phyloP scores from a whole-genome alignment of 139 green algal species.

The Coccomyxa sp. region DNA sequence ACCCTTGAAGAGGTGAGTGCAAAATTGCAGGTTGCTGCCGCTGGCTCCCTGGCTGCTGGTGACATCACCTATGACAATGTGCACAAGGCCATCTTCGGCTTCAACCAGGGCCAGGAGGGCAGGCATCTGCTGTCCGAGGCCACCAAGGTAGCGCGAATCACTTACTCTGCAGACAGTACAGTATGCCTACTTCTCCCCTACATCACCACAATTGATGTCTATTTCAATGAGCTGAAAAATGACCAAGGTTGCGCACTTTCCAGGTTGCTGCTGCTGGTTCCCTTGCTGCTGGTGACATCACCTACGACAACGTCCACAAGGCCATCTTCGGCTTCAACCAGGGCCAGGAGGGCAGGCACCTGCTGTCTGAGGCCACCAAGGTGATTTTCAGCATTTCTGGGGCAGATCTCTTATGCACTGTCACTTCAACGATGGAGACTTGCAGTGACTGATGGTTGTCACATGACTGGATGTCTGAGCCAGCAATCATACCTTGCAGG shows the following conservation, averaged over 20 bases:
- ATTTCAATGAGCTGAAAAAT: background rate
- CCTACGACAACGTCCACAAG: background rate
- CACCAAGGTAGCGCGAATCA: no score
- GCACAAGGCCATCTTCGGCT: no score
- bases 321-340: background rate
- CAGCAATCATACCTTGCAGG: background rate
- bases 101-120: no score
- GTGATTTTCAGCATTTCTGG: background rate
- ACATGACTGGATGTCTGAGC: no score
- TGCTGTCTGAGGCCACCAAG: background rate
- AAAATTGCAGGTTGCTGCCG: no score
- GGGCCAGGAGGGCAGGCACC: background rate
- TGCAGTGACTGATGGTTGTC: no score
- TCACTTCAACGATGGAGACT: background rate
- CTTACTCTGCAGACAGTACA: no score
- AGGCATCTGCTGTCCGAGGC: no score
- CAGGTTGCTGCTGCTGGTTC: background rate
- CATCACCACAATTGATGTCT: no score
- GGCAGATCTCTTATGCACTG: background rate
- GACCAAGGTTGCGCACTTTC: background rate
- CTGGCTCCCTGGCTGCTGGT: no score
- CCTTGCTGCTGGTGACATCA: background rate
- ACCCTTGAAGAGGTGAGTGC: no score
- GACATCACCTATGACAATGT: no score
- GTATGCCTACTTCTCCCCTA: background rate